Evolutionary conservation across 306 rosid species (phyloP).

Genomic region (Trifolium fragiferum): DNA sequence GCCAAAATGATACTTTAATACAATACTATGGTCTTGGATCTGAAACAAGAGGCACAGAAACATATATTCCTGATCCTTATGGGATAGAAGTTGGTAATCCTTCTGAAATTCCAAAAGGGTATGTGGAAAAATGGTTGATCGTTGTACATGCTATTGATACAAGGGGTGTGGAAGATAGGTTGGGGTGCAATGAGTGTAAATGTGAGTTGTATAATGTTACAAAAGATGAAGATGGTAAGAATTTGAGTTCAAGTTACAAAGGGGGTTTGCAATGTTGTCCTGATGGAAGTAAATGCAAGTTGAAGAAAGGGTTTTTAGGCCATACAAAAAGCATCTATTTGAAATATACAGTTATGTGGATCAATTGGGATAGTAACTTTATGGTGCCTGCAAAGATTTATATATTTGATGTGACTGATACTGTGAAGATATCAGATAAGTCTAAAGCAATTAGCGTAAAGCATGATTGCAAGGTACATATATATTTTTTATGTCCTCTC

Average conservation of each 20-base stretch:
- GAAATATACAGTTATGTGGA: constrained; percentile 74
- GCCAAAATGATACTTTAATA: constrained; percentile 42
- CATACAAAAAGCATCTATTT: constrained; percentile 58
- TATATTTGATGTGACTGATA: constrained; percentile 66
- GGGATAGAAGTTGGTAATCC: constrained; percentile 71
- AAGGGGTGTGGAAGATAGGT: constrained; percentile 52
- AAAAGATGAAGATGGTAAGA: constrained; percentile 41
- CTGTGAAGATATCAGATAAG: constrained; percentile 32
- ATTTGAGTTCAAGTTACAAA: constrained; percentile 49
- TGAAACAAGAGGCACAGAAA: constrained; percentile 56
- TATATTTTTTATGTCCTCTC: no score
- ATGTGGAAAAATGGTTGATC: constrained; percentile 67
- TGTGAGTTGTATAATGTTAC: constrained; percentile 66
- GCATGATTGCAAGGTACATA: constrained; percentile 54
- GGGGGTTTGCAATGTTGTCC: constrained; percentile 77
- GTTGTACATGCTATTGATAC: constrained; percentile 77
- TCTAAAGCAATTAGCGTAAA: constrained; percentile 16
- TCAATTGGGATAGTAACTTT: constrained; percentile 60
- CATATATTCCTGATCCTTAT: constrained; percentile 61
- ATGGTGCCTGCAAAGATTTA: constrained; percentile 66
- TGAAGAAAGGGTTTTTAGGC: constrained; percentile 54
- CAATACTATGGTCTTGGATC: constrained; percentile 77
- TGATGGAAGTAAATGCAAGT: constrained; percentile 57
- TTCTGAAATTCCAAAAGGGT: constrained; percentile 54
- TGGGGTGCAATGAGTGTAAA: constrained; percentile 68